A percentile compares a stretch with the other conserved stretches of the same genome.
These are phyloP conservation scores for Wilcoxina mikolae DNA, from an alignment of 495 filamentous ascomycete species.

Conservation along the genomic window DNA sequence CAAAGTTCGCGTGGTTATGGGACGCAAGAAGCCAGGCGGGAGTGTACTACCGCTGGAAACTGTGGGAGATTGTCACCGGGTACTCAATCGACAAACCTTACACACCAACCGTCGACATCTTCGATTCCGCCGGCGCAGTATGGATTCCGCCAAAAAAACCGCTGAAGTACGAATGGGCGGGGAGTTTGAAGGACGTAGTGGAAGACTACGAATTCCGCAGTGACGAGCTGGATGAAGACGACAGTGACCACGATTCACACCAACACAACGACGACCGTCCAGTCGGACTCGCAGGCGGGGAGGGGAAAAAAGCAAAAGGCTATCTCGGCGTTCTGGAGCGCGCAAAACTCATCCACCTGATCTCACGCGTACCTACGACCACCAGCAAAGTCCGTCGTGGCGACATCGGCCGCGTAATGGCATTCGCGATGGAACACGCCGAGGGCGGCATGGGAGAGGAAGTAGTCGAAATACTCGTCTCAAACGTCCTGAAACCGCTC, in stretches of 20 bases:
- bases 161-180: slow-evolving; percentile 26
- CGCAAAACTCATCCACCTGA: slow-evolving; percentile 47
- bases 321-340: slow-evolving; percentile 78
- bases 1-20: slow-evolving; percentile 91
- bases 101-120: slow-evolving; percentile 22
- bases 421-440: slow-evolving; percentile 81
- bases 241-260: slow-evolving; percentile 58
- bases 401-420: slow-evolving; percentile 71
- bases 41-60: slow-evolving; percentile 77
- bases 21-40: slow-evolving; percentile 65
- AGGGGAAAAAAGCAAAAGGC: slow-evolving; percentile 39
- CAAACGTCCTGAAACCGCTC: slow-evolving; percentile 39
- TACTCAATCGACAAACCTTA: slow-evolving; percentile 28
- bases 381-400: slow-evolving; percentile 63
- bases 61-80: slow-evolving; percentile 69
- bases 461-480: slow-evolving; percentile 71
- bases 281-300: slow-evolving; percentile 34
- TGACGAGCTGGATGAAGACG: slow-evolving; percentile 53
- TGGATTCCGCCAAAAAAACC: slow-evolving; percentile 24
- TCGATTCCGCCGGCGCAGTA: slow-evolving; percentile 14
- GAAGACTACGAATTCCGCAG: slow-evolving; percentile 22
- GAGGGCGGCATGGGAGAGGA: slow-evolving; percentile 63
- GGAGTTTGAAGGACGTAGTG: slow-evolving; percentile 18
- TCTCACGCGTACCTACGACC: slow-evolving; percentile 54
- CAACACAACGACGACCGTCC: slow-evolving; percentile 39